Percentiles rank a stretch among this genome's conserved stretches.
Conservation (phyloP, 805 yeast species). For the Wickerhamomyces mucosus region DNA sequence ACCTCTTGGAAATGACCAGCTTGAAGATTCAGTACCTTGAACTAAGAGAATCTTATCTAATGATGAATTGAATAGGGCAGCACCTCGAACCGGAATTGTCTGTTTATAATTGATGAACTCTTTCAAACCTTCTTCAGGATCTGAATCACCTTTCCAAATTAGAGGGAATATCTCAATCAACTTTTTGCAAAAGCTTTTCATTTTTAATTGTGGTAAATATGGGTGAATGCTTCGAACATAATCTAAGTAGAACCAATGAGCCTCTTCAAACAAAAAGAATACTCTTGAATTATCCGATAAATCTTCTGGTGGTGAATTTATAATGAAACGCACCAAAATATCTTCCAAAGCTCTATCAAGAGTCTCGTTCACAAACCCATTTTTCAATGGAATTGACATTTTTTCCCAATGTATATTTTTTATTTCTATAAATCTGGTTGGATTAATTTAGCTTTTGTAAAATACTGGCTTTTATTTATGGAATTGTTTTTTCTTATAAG, state of each 20-base stretch:
- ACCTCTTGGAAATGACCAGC: slow-evolving; percentile 97
- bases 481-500: too few relatives aligned
- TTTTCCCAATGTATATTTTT: too few relatives aligned
- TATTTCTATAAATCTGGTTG: too few relatives aligned
- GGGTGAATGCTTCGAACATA: slow-evolving; percentile 68
- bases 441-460: too few relatives aligned
- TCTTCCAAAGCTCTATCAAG: slow-evolving; percentile 76
- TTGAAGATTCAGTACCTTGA: slow-evolving; percentile 69
- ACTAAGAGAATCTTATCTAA: slow-evolving; percentile 69
- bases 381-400: slow-evolving; percentile 54
- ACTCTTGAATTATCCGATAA: slow-evolving; percentile 71
- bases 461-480: too few relatives aligned
- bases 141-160: slow-evolving; percentile 75
- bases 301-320: slow-evolving; percentile 90
- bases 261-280: slow-evolving; percentile 92
- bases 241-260: slow-evolving; percentile 95
- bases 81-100: slow-evolving; percentile 93
- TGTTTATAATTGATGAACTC: slow-evolving; percentile 80
- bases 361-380: slow-evolving; percentile 51
- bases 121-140: slow-evolving; percentile 61
- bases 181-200: slow-evolving; percentile 64
- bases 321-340: slow-evolving; percentile 76
- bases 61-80: slow-evolving; percentile 69
- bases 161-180: slow-evolving; percentile 63
- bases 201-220: slow-evolving; percentile 62